Evolutionary conservation across 108 stramenopile species (phyloP).

Genomic region (Aureococcus anophagefferens): DNA sequence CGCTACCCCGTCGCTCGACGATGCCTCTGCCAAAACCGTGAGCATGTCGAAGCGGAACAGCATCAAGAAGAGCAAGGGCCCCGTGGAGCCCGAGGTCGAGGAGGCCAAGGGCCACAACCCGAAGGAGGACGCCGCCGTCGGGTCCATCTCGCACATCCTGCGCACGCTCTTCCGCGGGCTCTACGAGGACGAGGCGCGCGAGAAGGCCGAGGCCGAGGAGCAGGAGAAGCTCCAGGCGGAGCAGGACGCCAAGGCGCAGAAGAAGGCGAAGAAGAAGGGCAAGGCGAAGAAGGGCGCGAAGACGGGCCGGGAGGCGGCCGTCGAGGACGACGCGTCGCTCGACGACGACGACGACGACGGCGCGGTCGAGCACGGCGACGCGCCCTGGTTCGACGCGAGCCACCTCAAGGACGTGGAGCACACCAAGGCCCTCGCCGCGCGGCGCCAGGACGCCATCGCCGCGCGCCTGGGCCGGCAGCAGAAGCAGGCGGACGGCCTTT

Average conservation of each 20-base stretch:
- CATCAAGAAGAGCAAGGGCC: too few relatives aligned
- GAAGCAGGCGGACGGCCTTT: not conserved
- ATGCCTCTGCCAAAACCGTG: too few relatives aligned
- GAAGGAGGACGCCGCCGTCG: not conserved
- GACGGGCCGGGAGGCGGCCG: not conserved
- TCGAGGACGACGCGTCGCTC: not conserved
- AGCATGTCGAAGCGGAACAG: too few relatives aligned
- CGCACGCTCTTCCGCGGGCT: not conserved
- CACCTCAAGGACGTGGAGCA: not conserved
- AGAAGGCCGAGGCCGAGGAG: not conserved
- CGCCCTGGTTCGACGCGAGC: not conserved
- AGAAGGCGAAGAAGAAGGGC: not conserved
- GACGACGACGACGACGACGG: not conserved
- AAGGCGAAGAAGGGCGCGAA: not conserved
- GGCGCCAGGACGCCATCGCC: not conserved
- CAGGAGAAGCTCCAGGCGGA: not conserved
- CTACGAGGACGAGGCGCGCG: not conserved
- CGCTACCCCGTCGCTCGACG: too few relatives aligned
- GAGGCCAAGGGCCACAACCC: too few relatives aligned
- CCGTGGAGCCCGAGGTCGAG: too few relatives aligned
- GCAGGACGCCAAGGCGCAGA: too few relatives aligned
- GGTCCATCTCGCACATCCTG: conserved; percentile 2
- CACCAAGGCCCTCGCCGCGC: too few relatives aligned
- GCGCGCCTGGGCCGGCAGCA: not conserved
- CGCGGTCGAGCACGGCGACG: not conserved